phyloP scores from a whole-genome alignment of 2,329 filamentous ascomycete species.

The Rutstroemia sydowiana region DNA sequence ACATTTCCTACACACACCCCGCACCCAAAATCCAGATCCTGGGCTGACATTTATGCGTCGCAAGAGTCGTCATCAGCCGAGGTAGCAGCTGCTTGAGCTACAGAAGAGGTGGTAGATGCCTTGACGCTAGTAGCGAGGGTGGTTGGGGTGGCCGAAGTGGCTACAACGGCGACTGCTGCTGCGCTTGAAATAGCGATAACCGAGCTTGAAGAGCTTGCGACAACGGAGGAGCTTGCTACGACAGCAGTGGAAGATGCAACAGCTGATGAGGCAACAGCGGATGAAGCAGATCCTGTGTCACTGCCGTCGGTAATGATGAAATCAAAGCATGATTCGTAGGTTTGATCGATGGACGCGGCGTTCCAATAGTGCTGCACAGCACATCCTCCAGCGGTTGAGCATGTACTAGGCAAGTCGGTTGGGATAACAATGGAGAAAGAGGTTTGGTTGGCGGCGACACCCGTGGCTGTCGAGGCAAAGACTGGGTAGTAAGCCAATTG shows the following conservation, averaged over 20 bases:
- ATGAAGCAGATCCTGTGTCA: not conserved
- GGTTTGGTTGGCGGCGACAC: slow-evolving; percentile 38
- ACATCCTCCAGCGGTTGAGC: slow-evolving; percentile 22
- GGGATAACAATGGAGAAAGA: slow-evolving; percentile 49
- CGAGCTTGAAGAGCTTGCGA: not conserved
- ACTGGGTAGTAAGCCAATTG: slow-evolving; percentile 38
- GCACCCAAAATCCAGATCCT: not conserved
- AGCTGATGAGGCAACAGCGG: not conserved
- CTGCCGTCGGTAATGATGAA: slow-evolving; percentile 30
- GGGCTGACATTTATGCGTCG: not conserved
- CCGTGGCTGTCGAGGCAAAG: slow-evolving; percentile 41
- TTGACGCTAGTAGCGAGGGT: slow-evolving; percentile 1
- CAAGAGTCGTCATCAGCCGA: not conserved
- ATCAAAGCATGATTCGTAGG: slow-evolving; percentile 50
- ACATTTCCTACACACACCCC: not conserved
- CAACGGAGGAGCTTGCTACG: not conserved
- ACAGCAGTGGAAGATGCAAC: not conserved
- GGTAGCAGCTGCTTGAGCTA: not conserved
- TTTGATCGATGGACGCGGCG: slow-evolving; percentile 42
- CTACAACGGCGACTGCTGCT: not conserved
- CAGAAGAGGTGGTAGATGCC: not conserved
- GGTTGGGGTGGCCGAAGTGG: not conserved
- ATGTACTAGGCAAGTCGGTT: slow-evolving; percentile 33
- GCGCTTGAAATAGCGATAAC: not conserved
- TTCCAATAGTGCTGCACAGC: slow-evolving; percentile 50